phyloP scores from a whole-genome alignment of 2,329 filamentous ascomycete species.

The Xylariaceae sp. region DNA sequence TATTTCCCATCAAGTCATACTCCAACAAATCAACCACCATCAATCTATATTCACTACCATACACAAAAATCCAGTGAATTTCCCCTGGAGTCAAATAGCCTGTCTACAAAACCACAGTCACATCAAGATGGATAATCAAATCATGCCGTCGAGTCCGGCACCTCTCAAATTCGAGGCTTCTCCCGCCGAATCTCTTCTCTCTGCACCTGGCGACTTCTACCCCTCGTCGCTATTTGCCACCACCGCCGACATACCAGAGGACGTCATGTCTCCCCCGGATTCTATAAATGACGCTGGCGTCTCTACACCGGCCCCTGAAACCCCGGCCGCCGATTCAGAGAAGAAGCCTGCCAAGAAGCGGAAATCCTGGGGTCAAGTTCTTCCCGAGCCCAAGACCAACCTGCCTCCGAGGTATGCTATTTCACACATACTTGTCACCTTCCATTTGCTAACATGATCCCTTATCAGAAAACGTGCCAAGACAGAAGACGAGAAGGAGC shows the following conservation, averaged over 20 bases:
- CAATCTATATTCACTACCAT: too few relatives aligned
- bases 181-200: constrained; percentile 52
- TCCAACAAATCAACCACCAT: too few relatives aligned
- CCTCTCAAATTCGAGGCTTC: constrained; percentile 52
- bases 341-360: constrained; percentile 87
- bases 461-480: constrained; percentile 81
- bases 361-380: constrained; percentile 97
- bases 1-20: constrained; percentile 31
- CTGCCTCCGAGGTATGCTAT: constrained; percentile 76
- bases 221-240: constrained; percentile 45
- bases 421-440: constrained; percentile 22
- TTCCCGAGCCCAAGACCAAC: constrained; percentile 94
- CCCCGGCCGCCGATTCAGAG: constrained; percentile 24
- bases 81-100: constrained; percentile 17
- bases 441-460: neutral
- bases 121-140: too few relatives aligned
- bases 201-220: constrained; percentile 46
- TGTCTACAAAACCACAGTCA: constrained; percentile 12
- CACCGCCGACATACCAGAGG: constrained; percentile 40
- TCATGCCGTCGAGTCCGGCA: constrained; percentile 32
- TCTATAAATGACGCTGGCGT: constrained; percentile 30
- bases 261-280: constrained; percentile 46
- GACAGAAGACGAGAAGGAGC: constrained; percentile 98
- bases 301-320: constrained; percentile 16
- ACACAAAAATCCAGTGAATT: too few relatives aligned